Evolutionary conservation across 352 stramenopile genomes (phyloP), one percentile per base, ranked within the genome.

Genomic region (Pythium folliculosum): DNA sequence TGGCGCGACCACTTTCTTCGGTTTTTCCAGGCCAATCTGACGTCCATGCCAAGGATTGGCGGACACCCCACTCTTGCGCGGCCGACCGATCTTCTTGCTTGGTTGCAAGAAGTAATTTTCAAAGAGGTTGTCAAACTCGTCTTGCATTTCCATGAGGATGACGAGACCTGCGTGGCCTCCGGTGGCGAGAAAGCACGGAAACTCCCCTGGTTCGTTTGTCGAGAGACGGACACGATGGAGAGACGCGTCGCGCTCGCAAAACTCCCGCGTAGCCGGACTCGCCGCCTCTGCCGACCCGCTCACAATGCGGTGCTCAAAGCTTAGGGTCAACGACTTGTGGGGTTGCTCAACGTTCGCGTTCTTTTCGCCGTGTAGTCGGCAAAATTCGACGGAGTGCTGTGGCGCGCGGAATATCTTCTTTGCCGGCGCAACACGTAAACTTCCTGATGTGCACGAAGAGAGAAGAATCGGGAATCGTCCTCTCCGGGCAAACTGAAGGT

Each of bases 221-320:
- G 77, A 88, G 22, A 90, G 27, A 1, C 82, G 76, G 17, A 94
- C 48, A 14, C 86, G 80, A 61, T 94, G 86, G n/a, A 94, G 58
- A 30, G 86, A 78, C n/a, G 84, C 82, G 68, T 94, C 82, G 13
- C 86, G 81, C 55, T 91, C 82, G 43, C 82, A 89, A 62, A 94
- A 94, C 54, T 89, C 77, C 7, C 86, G 77, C 7, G 78, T 82
- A 4, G 65, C 75, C 30, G 75, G 65, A 52, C 71, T 81, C 17
- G 72, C 63, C 19, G 71, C 52, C 61, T 92, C 82, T 16, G 69
- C 79, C 13, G 77, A 77, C 0, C 69, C 81, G 37, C 75, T 70
- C 0, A 91, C 75, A 0, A 86, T 72, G 1, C 66, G 71, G 16
- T 73, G 75, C 19, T 78, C 71, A 58, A 94, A 90, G 22, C 69